A percentile compares a stretch with the other conserved stretches of the same genome.
Conservation (phyloP, 768 basidiomycete genomes). For the Pulveroboletus ravenelii region DNA sequence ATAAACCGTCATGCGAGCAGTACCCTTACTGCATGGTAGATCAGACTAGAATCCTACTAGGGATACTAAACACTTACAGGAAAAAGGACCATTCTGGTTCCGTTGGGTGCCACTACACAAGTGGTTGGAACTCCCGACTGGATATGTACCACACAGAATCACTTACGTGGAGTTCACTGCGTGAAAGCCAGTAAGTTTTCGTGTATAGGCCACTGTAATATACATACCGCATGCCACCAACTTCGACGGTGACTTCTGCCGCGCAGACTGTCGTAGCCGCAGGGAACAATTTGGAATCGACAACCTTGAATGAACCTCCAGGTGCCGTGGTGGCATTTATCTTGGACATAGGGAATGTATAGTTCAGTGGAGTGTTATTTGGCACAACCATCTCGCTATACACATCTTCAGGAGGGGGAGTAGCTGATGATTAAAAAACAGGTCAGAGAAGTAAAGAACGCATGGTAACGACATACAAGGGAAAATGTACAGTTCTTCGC, state of each 20-base stretch:
- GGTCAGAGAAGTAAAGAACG: background rate
- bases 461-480: slow-evolving; percentile 28
- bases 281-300: slow-evolving; percentile 52
- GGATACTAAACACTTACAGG: slow-evolving; percentile 24
- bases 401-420: slow-evolving; percentile 40
- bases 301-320: slow-evolving; percentile 58
- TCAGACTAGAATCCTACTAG: slow-evolving; percentile 1
- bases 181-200: background rate
- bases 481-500: slow-evolving; percentile 53
- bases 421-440: slow-evolving; percentile 24
- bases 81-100: slow-evolving; percentile 46
- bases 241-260: slow-evolving; percentile 54
- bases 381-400: slow-evolving; percentile 43
- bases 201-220: background rate
- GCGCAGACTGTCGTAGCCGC: slow-evolving; percentile 50
- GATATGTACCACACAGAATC: background rate
- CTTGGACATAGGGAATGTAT: slow-evolving; percentile 50
- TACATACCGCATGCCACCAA: slow-evolving; percentile 54
- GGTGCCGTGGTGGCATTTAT: slow-evolving; percentile 37
- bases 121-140: background rate
- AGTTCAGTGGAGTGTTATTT: slow-evolving; percentile 48
- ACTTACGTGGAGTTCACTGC: slow-evolving; percentile 45
- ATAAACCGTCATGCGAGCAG: slow-evolving; percentile 40
- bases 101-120: slow-evolving; percentile 46
- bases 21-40: slow-evolving; percentile 28